Percentiles rank a stretch among this genome's conserved stretches.
phyloP scores from a whole-genome alignment of 768 basidiomycete genomes.

The Cystofilobasidium capitatum region DNA sequence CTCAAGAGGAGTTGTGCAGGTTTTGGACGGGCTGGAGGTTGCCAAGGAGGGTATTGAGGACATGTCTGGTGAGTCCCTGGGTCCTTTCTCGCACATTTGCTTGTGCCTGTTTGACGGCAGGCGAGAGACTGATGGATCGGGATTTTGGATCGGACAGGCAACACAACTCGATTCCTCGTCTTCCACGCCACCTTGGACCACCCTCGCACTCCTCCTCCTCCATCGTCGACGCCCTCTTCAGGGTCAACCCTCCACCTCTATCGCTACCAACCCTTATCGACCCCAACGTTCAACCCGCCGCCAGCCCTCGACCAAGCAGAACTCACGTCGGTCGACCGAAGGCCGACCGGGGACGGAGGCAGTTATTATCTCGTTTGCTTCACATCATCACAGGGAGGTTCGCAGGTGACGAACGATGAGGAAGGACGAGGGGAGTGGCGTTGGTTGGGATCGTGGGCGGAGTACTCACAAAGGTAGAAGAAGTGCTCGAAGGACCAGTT shows the following conservation, averaged over 20 bases:
- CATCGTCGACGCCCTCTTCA: background rate
- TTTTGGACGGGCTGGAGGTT: background rate
- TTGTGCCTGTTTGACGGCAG: background rate
- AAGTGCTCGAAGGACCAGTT: no score
- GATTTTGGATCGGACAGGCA: background rate
- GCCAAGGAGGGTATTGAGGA: constrained; percentile 14
- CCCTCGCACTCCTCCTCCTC: background rate
- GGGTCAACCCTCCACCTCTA: background rate
- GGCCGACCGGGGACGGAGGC: background rate
- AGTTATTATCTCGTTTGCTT: background rate
- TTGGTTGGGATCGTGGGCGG: no score
- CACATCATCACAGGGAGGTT: no score
- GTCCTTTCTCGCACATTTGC: background rate
- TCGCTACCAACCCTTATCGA: background rate
- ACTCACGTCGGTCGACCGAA: background rate
- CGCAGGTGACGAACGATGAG: no score
- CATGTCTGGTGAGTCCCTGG: constrained; percentile 12
- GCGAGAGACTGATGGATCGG: background rate
- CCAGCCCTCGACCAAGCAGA: background rate
- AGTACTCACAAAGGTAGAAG: no score
- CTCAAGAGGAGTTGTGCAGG: background rate
- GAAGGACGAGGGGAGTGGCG: no score
- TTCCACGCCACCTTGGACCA: background rate
- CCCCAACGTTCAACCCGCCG: background rate
- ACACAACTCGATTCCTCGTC: constrained; percentile 17